Conservation (phyloP, 75 land plant genomes). For the Picea sitchensis region DNA sequence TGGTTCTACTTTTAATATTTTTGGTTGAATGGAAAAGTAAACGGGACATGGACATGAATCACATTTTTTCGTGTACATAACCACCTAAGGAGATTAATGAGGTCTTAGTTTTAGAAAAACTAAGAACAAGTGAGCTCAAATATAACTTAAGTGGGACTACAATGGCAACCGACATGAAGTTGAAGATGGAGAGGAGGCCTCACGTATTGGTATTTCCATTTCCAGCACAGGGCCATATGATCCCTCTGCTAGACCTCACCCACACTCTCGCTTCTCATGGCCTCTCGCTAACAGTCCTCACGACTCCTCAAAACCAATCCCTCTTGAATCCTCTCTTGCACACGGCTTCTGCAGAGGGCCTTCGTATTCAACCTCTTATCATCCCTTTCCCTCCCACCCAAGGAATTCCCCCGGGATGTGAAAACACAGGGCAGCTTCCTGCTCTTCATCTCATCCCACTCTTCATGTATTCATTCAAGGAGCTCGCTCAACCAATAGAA, state of each 20-base stretch:
- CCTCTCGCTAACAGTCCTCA: conserved; percentile 28
- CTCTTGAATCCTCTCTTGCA: conserved; percentile 15
- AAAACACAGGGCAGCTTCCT: not conserved
- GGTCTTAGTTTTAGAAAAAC: too few species aligned
- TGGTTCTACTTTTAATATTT: too few species aligned
- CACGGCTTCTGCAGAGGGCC: conserved; percentile 18
- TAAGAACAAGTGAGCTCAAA: too few species aligned
- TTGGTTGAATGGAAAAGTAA: too few species aligned
- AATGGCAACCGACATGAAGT: not conserved
- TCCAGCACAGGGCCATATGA: conserved; percentile 50
- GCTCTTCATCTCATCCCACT: not conserved
- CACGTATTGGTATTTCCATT: conserved; percentile 29
- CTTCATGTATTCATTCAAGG: not conserved
- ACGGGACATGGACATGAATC: too few species aligned
- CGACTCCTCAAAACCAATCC: not conserved
- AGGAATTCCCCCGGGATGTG: not conserved
- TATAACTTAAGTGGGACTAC: too few species aligned
- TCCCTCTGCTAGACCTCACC: conserved; percentile 39
- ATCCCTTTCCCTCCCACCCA: conserved; percentile 12
- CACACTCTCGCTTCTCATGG: conserved; percentile 18
- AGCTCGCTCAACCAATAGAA: conserved; percentile 18
- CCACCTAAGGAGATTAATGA: too few species aligned
- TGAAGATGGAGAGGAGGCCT: not conserved
- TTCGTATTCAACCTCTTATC: not conserved
- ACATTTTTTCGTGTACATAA: too few species aligned